Conservation (phyloP, 768 basidiomycete species). For the Boletus fagicola region DNA sequence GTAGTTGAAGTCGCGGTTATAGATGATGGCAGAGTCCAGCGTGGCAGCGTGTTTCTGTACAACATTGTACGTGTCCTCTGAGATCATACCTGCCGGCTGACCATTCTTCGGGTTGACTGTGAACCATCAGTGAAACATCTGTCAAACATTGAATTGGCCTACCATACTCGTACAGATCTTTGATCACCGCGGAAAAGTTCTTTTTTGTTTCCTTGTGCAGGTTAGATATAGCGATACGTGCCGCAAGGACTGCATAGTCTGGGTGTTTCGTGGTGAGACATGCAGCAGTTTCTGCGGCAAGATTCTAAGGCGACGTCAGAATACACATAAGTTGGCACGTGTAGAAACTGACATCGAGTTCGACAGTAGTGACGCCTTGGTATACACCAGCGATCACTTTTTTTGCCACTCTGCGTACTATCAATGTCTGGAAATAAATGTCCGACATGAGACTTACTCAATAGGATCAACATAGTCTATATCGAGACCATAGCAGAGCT, state of each 20-base stretch:
- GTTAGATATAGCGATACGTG: slow-evolving; percentile 98
- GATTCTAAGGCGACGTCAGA: slow-evolving; percentile 56
- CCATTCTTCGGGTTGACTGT: slow-evolving; percentile 95
- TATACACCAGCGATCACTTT: slow-evolving; percentile 94
- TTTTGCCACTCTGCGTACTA: slow-evolving; percentile 65
- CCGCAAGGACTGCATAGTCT: slow-evolving; percentile 97
- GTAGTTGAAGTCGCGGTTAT: slow-evolving; percentile 97
- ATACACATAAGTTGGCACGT: neutral
- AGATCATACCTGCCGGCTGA: slow-evolving; percentile 84
- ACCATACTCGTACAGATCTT: slow-evolving; percentile 89
- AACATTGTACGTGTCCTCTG: slow-evolving; percentile 77
- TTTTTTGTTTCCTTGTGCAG: slow-evolving; percentile 99
- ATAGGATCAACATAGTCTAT: slow-evolving; percentile 89
- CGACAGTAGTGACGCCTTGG: slow-evolving; percentile 93
- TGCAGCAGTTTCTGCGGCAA: slow-evolving; percentile 95
- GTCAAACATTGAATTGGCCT: slow-evolving; percentile 21
- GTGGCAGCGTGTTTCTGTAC: slow-evolving; percentile 77
- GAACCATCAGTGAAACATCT: neutral
- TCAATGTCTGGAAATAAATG: slow-evolving; percentile 3
- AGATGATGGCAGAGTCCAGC: slow-evolving; percentile 94
- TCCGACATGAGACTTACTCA: slow-evolving; percentile 47
- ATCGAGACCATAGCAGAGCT: slow-evolving; percentile 96
- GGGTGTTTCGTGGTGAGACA: slow-evolving; percentile 97
- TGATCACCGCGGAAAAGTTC: slow-evolving; percentile 88
- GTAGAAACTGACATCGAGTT: slow-evolving; percentile 76